A percentile compares a stretch with the other conserved stretches of the same genome.
Conservation (phyloP, 306 rosid genomes). For the Urtica urens region DNA sequence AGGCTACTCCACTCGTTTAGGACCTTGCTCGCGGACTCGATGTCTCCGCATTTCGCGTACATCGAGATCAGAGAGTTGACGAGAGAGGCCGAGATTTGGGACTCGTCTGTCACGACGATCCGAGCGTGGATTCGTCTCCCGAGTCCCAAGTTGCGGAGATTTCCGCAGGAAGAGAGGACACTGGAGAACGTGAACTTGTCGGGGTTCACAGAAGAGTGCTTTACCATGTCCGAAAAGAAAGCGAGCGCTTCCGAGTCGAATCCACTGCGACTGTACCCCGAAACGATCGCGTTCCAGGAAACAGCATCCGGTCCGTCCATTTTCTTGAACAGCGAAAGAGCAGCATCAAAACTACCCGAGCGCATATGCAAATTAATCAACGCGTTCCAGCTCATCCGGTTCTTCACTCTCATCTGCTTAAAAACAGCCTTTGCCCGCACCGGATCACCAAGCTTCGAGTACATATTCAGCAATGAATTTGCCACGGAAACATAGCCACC, state of each 20-base stretch:
- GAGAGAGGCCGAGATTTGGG: conserved; percentile 35
- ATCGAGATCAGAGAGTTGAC: conserved; percentile 61
- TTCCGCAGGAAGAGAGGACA: conserved; percentile 68
- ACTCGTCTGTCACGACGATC: conserved; percentile 34
- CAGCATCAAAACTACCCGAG: conserved; percentile 47
- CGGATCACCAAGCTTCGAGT: conserved; percentile 62
- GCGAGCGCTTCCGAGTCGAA: conserved; percentile 45
- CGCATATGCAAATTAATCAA: conserved; percentile 64
- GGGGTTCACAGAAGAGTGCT: conserved; percentile 38
- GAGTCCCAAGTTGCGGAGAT: conserved; percentile 47
- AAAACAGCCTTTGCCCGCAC: conserved; percentile 47
- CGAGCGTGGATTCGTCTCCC: conserved; percentile 70
- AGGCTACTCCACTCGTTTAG: conserved; percentile 34
- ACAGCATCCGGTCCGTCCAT: conserved; percentile 51
- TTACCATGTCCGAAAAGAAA: conserved; percentile 47
- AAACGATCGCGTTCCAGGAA: conserved; percentile 67
- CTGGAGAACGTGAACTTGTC: conserved; percentile 74
- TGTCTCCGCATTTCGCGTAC: conserved; percentile 69
- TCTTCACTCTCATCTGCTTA: conserved; percentile 47
- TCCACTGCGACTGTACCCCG: conserved; percentile 54
- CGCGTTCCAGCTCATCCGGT: conserved; percentile 54
- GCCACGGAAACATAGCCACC: conserved; percentile 44
- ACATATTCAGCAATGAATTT: conserved; percentile 80
- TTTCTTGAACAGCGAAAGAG: conserved; percentile 45
- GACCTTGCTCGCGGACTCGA: conserved; percentile 43